phyloP scores from a whole-genome alignment of 2,329 filamentous ascomycete genomes.

The Aspergillus vadensis region DNA sequence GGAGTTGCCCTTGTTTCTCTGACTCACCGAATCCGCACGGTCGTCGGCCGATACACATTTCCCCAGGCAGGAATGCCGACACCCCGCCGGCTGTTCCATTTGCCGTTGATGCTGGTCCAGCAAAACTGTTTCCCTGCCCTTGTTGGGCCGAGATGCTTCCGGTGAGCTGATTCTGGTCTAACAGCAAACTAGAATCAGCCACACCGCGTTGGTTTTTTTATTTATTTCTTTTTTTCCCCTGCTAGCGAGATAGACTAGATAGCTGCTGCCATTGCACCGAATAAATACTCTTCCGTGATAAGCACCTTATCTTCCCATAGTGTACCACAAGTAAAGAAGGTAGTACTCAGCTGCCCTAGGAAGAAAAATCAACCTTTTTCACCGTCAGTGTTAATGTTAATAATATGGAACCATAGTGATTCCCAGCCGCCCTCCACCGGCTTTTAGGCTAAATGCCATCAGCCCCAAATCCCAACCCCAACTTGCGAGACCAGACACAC shows the following conservation, averaged over 20 bases:
- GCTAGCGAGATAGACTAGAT: too few relatives aligned
- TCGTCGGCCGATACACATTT: not conserved
- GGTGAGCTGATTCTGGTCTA: not conserved
- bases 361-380: too few relatives aligned
- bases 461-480: not conserved
- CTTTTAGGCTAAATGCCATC: not conserved
- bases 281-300: too few relatives aligned
- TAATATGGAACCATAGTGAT: not conserved
- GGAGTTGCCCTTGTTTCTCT: not conserved
- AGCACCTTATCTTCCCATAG: too few relatives aligned
- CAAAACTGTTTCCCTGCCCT: too few relatives aligned
- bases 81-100: not conserved
- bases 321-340: too few relatives aligned
- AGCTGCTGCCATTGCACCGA: too few relatives aligned
- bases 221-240: too few relatives aligned
- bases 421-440: not conserved
- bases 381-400: too few relatives aligned
- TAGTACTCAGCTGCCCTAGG: too few relatives aligned
- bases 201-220: too few relatives aligned
- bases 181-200: not conserved
- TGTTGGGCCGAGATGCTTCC: not conserved
- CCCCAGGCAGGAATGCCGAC: conserved; percentile 6
- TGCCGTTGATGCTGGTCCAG: not conserved
- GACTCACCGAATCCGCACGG: not conserved
- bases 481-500: not conserved